Evolutionary conservation across 2,329 filamentous ascomycete species (phyloP), one percentile per base, ranked within the genome.

Genomic region (Aureobasidium namibiae): DNA sequence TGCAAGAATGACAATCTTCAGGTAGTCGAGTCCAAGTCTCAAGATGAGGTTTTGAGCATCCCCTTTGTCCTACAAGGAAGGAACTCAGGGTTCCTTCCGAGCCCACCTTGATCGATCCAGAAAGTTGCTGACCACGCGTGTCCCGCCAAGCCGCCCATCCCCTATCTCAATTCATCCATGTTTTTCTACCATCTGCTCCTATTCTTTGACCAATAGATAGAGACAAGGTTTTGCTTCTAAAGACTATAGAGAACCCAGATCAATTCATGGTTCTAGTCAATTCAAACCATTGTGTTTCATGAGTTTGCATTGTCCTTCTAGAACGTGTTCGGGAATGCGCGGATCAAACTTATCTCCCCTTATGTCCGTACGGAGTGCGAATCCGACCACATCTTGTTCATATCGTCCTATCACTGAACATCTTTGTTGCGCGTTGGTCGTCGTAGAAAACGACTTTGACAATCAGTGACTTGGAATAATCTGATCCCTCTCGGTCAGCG

Each of bases 61-160:
- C 48, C 48, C 33, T 52, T 52, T 52, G 33, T 52, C 33, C 23
- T 38, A 26, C 23, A 18, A 23, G 46, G 10, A 31, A 52, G 21
- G 13, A 52, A 41, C 23, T 29, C 36, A 41, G 41, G 36, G 36
- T 53, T 53, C n/a, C 41, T 23, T 36, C 49, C 16, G 3, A 41
- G 36, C 16, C 36, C 49, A 53, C 49, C 49, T 53, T 53, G 49
- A 53, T 53, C 49, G 49, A 53, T 53, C 49, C 41, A 53, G 18
- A 49, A 53, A 53, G 34, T 53, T 53, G 49, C 49, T 53, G 49
- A 53, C 49, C 49, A 41, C 49, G 49, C 49, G 49, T 41, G 26
- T 53, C 24, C 49, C 36, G 49, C 49, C 49, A 53, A 53, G 49
- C 34, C 49, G 10, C 21, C 10, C 6, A 38, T 52, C 31, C 36